Evolutionary conservation across 495 filamentous ascomycete species (phyloP), one percentile per base, ranked within the genome.

Genomic region (Penicillium salamii): DNA sequence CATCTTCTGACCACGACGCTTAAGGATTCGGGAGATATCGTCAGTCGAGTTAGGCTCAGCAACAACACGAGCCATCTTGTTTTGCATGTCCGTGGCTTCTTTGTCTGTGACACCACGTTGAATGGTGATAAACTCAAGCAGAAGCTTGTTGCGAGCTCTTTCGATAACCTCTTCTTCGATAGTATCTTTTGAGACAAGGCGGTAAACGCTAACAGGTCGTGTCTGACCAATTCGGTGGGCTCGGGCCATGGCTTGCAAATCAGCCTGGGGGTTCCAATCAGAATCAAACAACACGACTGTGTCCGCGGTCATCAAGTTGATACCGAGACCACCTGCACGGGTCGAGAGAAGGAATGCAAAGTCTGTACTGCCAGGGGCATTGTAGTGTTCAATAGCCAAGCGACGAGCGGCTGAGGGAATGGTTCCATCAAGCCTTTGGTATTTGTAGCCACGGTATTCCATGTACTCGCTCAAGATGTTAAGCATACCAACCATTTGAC

Each of bases 401-500:
- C 89, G 87, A 60, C 93, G 85, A 47, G 90, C 78, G 1, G 80
- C 82, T 13, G 95, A 85, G 31, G 90, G 82, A 52, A 97, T 95
- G 2, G 93, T 99, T 52, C 93, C 93, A 61, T 99, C 93, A 4
- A 99, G 81, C 8, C 93, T 80, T 65, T 99, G 93, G 61, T 90
- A 96, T 39, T 89, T 81, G 66, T 97, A 91, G 12, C 90, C 89
- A 28, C 93, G 89, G 28, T 89, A 79, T 42, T 89, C 83, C 52
- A 97, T 78, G 66, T 99, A 99, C 54, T 97, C 91, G 34, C 88
- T 87, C 0, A 99, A 76, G 46, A 99, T 90, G 57, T 99, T 91
- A 4, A 99, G 82, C 84, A 99, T 97, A 66, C 90, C 93, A 28
- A 99, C 93, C 95, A 99, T 97, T 66, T 97, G 95, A 55, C 93